Percentiles rank a stretch among this genome's conserved stretches.
Conservation (phyloP, 2,329 filamentous ascomycete species). For the Diaporthe citri region DNA sequence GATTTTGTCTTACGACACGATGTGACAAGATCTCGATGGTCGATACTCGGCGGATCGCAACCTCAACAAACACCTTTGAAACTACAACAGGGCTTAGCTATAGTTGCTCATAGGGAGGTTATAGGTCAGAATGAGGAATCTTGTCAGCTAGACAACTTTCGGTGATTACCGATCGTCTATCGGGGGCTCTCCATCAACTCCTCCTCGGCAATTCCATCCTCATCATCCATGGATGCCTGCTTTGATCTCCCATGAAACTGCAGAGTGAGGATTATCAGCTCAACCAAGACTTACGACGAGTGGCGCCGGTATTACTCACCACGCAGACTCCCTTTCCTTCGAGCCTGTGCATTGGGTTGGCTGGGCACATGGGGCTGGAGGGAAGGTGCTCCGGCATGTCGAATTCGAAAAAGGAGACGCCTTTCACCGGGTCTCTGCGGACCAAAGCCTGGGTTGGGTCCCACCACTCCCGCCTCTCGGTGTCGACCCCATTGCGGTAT, state of each 20-base stretch:
- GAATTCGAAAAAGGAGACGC: constrained; percentile 56
- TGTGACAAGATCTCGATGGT: background rate
- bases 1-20: background rate
- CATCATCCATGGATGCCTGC: background rate
- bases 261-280: background rate
- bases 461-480: constrained; percentile 49
- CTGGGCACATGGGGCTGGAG: constrained; percentile 64
- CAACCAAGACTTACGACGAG: background rate
- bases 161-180: background rate
- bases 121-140: background rate
- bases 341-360: constrained; percentile 58
- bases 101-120: background rate
- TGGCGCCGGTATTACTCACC: constrained; percentile 39
- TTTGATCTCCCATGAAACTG: constrained; percentile 42
- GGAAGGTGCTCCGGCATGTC: constrained; percentile 65
- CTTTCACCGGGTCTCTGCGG: constrained; percentile 42
- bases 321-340: constrained; percentile 64
- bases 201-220: background rate
- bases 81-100: background rate
- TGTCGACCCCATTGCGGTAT: background rate
- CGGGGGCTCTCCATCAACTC: background rate
- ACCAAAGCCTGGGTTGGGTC: constrained; percentile 45
- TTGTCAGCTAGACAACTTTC: background rate
- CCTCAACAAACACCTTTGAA: background rate
- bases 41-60: background rate